Conservation (phyloP, 768 basidiomycete species). For the Boletus reticuloceps region DNA sequence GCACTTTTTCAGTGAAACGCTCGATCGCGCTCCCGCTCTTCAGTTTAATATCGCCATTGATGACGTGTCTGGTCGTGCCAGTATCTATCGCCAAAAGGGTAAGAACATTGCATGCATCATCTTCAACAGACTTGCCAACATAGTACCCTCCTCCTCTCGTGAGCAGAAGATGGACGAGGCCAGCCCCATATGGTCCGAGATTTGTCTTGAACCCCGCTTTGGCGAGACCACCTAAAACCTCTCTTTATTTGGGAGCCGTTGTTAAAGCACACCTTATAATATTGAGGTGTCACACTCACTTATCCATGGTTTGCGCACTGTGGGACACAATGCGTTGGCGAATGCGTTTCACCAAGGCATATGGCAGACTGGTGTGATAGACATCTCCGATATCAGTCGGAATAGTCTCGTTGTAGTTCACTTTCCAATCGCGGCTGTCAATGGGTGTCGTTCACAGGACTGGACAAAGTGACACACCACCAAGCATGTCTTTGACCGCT, state of each 20-base stretch:
- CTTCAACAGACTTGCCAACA: conserved; percentile 26
- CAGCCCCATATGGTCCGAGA: conserved; percentile 34
- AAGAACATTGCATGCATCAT: neutral
- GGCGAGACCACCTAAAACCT: conserved; percentile 35
- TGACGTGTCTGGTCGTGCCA: conserved; percentile 44
- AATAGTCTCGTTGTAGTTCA: neutral
- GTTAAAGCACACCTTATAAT: neutral
- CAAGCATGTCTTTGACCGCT: neutral
- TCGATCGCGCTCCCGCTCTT: conserved; percentile 40
- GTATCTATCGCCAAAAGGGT: conserved; percentile 18
- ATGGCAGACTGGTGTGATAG: conserved; percentile 15
- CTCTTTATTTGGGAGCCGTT: conserved; percentile 19
- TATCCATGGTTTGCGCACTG: conserved; percentile 23
- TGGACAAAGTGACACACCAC: neutral
- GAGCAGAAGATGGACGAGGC: conserved; percentile 28
- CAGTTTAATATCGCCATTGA: conserved; percentile 48
- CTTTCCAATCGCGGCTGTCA: neutral
- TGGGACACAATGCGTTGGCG: conserved; percentile 18
- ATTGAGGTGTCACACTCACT: conserved; percentile 13
- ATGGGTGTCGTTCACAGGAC: neutral
- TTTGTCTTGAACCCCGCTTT: conserved; percentile 38
- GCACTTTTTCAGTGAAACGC: conserved; percentile 30
- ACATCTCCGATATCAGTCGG: conserved; percentile 24
- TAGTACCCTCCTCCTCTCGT: conserved; percentile 39
- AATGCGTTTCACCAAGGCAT: conserved; percentile 9